A percentile compares a stretch with the other conserved stretches of the same genome.
Evolutionary conservation across 768 basidiomycete genomes (phyloP).

Genomic region (Suillus subalutaceus): DNA sequence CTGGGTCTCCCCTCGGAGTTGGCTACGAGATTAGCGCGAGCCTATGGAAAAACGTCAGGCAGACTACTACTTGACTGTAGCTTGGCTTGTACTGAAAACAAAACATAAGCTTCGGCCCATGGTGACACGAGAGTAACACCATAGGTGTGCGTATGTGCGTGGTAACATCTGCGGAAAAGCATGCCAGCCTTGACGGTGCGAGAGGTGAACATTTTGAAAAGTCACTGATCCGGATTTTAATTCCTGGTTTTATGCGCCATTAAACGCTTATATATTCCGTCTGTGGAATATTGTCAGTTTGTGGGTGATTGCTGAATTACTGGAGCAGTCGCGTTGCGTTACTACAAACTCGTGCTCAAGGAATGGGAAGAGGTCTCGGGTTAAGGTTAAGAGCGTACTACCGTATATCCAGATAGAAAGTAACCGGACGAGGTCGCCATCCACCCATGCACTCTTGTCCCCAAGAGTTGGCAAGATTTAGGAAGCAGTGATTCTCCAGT

Average conservation of each 20-base stretch:
- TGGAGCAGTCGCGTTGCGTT: slow-evolving; percentile 96
- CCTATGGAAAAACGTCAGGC: background rate
- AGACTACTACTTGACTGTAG: too few species aligned
- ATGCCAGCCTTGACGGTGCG: background rate
- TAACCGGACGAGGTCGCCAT: slow-evolving; percentile 77
- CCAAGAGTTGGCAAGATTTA: slow-evolving; percentile 44
- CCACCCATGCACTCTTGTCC: slow-evolving; percentile 89
- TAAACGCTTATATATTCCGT: slow-evolving; percentile 77
- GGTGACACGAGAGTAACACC: too few species aligned
- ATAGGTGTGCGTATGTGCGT: too few species aligned
- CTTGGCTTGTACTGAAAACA: too few species aligned
- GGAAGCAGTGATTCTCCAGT: slow-evolving; percentile 61
- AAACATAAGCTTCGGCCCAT: too few species aligned
- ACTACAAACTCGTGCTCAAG: slow-evolving; percentile 92
- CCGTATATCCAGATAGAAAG: too few species aligned
- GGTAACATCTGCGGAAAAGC: background rate
- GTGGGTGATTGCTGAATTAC: slow-evolving; percentile 40
- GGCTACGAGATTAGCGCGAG: background rate
- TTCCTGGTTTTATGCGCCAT: slow-evolving; percentile 46
- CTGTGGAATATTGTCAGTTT: slow-evolving; percentile 37
- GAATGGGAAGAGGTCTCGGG: slow-evolving; percentile 70
- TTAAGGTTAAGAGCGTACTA: too few species aligned
- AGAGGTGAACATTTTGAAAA: background rate
- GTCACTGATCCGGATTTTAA: too few species aligned
- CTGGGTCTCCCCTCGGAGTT: background rate